phyloP scores from a whole-genome alignment of 306 rosid species.

The Cucurbita maxima region DNA sequence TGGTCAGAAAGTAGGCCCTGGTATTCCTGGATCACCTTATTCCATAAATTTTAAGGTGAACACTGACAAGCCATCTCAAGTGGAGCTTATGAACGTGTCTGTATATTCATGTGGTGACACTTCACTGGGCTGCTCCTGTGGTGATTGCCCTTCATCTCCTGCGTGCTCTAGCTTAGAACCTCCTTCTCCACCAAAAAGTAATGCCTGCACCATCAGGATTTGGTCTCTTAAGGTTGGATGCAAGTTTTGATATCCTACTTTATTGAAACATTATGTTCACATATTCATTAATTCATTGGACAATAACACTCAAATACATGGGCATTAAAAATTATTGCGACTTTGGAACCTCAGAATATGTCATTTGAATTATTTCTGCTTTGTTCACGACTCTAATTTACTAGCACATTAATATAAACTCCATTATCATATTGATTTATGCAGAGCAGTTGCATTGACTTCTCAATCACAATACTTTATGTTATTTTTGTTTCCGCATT shows the following conservation, averaged over 20 bases:
- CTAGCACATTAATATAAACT: not conserved
- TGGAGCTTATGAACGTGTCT: conserved; percentile 76
- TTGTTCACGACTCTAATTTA: not conserved
- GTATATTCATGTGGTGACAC: conserved; percentile 71
- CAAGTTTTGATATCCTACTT: not conserved
- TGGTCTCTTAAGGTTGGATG: conserved; percentile 57
- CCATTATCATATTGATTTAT: conserved; percentile 1
- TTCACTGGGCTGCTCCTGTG: conserved; percentile 94
- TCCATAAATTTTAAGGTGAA: conserved; percentile 46
- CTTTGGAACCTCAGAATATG: not conserved
- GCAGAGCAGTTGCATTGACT: conserved; percentile 77
- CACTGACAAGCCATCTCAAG: conserved; percentile 32
- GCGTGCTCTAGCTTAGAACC: conserved; percentile 55
- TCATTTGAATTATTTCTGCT: not conserved
- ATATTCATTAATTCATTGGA: not conserved
- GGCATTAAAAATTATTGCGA: not conserved
- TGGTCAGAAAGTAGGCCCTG: conserved; percentile 60
- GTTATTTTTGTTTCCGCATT: conserved; percentile 44
- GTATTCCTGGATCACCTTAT: conserved; percentile 90
- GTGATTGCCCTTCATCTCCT: conserved; percentile 85
- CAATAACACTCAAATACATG: not conserved
- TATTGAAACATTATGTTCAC: not conserved
- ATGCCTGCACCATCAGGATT: conserved; percentile 51
- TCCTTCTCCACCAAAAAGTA: conserved; percentile 43
- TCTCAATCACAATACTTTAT: conserved; percentile 49